Conservation (phyloP, 257 asterid species). For the Solanum pinnatisectum region DNA sequence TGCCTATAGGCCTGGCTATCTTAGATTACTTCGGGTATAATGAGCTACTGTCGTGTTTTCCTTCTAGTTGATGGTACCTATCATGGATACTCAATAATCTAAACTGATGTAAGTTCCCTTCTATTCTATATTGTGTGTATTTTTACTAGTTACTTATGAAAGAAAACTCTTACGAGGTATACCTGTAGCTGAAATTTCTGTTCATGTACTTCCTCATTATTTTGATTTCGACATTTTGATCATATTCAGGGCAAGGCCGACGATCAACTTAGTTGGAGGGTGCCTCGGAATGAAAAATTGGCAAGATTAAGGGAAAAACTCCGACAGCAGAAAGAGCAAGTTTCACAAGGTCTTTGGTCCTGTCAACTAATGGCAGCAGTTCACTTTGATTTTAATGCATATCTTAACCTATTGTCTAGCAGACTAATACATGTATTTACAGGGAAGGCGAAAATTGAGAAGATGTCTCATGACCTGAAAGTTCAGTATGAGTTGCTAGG, state of each 20-base stretch:
- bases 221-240: not conserved
- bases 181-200: not conserved
- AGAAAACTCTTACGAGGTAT: not conserved
- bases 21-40: not conserved
- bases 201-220: not conserved
- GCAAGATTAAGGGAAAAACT: conserved; percentile 70
- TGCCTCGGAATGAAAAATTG: conserved; percentile 74
- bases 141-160: not conserved
- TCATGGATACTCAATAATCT: not conserved
- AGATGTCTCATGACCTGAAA: conserved; percentile 57
- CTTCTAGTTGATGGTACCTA: not conserved
- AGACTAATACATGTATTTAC: conserved; percentile 23
- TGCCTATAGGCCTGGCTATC: not conserved
- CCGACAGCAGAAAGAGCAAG: conserved; percentile 49
- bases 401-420: conserved; percentile 5
- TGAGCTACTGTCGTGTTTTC: not conserved
- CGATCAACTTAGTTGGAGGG: conserved; percentile 87
- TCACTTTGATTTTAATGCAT: not conserved
- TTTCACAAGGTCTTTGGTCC: conserved; percentile 52
- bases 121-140: not conserved
- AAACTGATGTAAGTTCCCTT: not conserved
- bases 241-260: conserved; percentile 78
- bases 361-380: not conserved
- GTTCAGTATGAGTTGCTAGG: conserved; percentile 61
- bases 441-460: conserved; percentile 71